Base-by-base conservation (phyloP, 2,329 filamentous ascomycete species). In the Aspergillus sp. region DNA sequence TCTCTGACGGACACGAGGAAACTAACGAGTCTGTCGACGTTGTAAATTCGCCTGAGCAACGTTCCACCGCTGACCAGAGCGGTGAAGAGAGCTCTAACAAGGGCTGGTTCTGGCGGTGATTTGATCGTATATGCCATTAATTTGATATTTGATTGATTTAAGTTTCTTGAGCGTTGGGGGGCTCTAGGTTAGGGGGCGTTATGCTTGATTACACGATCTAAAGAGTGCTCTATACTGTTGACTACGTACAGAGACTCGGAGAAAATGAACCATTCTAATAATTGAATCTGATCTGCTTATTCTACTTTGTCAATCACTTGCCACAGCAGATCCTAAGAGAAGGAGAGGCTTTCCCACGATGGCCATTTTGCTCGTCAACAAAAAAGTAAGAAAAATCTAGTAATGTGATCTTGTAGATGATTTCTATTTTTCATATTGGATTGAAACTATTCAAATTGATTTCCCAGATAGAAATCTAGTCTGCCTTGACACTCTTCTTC, bases 1-100 rank as follows among this genome's bases (percentile, higher is more conserved):
- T 82, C 56, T 69, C 76, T 1, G 80, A 84, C 65, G 81, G 81
- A 0, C 70, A 74, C 3, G 81, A 83, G 57, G 80, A 83, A 60
- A 78, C 65, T 30, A 74, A 76, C 7, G 78, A 82, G 54, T 79
- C 75, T 6, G 65, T 76, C 3, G 75, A 81, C 41, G 55, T 61
- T 7, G 50, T 59, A 37, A 66, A 60, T 19, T 55, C 60, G 22
- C 58, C 55, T 7, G 53, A 55, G 27, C 47, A 41, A 33, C 27
- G 19, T 35, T 42, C 7, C 41, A 43, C 12, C 20, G 15, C 10
- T 30, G 10, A 30, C 25, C 25, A 30, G 25, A 7, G 25, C 25
- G 25, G 25, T 30, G 27, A 5, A 33, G 46, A 1, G 45, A 49
- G 4, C 25, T 12, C 49, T 57, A 1, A 60, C 56, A 49, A 44